A percentile compares a stretch with the other conserved stretches of the same genome.
These are phyloP conservation scores for Syncephalastrum monosporum DNA, from an alignment of 371 early-diverging fungal species.

Conservation along the genomic window DNA sequence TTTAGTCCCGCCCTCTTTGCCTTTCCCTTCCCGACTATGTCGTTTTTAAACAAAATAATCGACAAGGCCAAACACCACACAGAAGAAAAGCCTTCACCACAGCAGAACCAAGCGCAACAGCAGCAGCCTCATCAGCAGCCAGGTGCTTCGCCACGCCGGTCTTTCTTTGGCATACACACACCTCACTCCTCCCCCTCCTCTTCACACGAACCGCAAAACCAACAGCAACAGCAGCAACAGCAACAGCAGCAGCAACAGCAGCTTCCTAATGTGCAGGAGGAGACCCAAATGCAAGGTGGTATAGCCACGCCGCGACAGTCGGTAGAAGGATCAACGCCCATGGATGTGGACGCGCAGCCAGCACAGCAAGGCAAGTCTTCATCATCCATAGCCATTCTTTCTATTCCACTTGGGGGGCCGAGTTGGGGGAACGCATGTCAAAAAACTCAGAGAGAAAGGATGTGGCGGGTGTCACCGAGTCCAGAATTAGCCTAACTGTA, in stretches of 20 bases:
- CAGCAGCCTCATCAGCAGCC: slow-evolving; percentile 3
- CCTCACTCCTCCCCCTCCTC: slow-evolving; percentile 14
- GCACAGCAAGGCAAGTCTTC: slow-evolving; percentile 1
- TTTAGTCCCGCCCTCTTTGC: no score
- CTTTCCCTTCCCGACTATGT: slow-evolving; percentile 14
- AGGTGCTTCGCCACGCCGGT: not conserved
- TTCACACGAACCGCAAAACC: slow-evolving; percentile 8
- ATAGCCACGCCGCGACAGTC: slow-evolving; percentile 15
- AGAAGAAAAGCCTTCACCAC: slow-evolving; percentile 8
- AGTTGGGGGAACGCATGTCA: no score
- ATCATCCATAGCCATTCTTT: not conserved
- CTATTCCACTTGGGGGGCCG: slow-evolving; percentile 2
- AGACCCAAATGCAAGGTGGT: not conserved
- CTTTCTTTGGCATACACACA: slow-evolving; percentile 8
- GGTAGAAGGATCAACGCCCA: slow-evolving; percentile 8
- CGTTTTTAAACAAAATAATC: slow-evolving; percentile 26
- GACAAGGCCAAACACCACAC: slow-evolving; percentile 22
- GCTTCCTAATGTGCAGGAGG: slow-evolving; percentile 1
- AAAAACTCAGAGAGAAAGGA: no score
- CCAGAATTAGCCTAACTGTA: no score
- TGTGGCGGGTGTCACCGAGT: no score
- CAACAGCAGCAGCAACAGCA: slow-evolving; percentile 13
- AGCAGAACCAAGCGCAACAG: slow-evolving; percentile 6
- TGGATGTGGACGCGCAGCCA: slow-evolving; percentile 8
- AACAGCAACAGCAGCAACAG: slow-evolving; percentile 8